Base-by-base conservation (phyloP, 495 filamentous ascomycete genomes). In the Aspergillus ellipticus region DNA sequence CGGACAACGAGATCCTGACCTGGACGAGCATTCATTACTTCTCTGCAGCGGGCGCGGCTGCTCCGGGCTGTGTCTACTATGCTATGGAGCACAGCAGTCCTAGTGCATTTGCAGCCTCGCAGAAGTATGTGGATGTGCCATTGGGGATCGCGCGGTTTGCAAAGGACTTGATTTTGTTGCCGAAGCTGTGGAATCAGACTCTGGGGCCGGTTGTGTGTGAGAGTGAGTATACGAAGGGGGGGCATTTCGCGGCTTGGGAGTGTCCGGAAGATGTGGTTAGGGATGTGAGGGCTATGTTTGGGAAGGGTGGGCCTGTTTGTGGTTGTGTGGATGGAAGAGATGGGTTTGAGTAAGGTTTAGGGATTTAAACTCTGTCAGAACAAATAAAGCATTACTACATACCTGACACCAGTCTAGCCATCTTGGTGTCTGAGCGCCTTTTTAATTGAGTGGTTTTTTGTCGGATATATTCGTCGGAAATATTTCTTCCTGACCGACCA, bases 11-110 rank as follows among this genome's bases (percentile, higher is more conserved):
- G 62, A 74, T 83, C 16, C 53, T 82, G 35, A 80, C 77, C 0
- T 84, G 81, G 81, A 66, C 82, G 16, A 75, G 67, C 56, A 71
- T 82, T 13, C 82, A 84, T 60, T 73, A 64, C 31, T 81, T 83
- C 63, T 77, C 74, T 15, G 64, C 63, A 9, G 77, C 76, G 3
- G 79, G 80, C 1, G 78, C 79, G 2, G 72, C 70, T 21, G 81
- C 79, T 0, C 72, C 72, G 26, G 58, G 70, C 39, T 59, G 79
- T 39, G 79, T 82, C 21, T 84, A 83, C 53, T 79, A 82, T 55
- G 74, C 80, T 57, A 59, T 67, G 21, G 66, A 69, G 37, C 59
- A 60, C 37, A 53, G 53, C 42, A 42, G 26, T 13, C 37, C 50
- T 22, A 5, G 6, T 9, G 42, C 47, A n/a, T 19, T 33, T 26